phyloP scores from a whole-genome alignment of 805 yeast genomes.

The Teunomyces stri region DNA sequence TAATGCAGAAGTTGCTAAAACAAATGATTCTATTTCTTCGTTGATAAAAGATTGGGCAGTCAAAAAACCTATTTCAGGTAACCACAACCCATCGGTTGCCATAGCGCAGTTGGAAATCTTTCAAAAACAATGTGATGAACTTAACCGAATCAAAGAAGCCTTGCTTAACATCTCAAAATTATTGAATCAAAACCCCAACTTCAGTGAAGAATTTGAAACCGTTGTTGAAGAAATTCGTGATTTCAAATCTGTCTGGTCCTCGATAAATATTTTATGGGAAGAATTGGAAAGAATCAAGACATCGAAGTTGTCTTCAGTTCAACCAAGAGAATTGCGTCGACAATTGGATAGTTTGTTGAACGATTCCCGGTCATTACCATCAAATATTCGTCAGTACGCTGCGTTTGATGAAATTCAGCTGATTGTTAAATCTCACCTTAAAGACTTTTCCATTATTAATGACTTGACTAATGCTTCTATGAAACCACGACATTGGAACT shows the following conservation, averaged over 20 bases:
- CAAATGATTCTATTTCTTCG: constrained; percentile 28
- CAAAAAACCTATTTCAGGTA: constrained; percentile 46
- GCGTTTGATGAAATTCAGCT: constrained; percentile 63
- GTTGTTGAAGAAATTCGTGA: constrained; percentile 52
- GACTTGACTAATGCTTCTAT: constrained; percentile 57
- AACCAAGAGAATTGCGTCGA: constrained; percentile 43
- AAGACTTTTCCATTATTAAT: constrained; percentile 35
- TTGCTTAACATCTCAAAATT: constrained; percentile 18
- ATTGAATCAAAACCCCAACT: constrained; percentile 31
- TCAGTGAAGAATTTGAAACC: constrained; percentile 24
- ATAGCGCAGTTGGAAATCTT: constrained; percentile 32
- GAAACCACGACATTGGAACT: constrained; percentile 66
- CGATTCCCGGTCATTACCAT: constrained; percentile 51
- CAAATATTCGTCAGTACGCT: constrained; percentile 59
- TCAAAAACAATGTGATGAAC: constrained; percentile 13
- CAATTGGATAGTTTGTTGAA: constrained; percentile 51
- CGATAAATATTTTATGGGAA: constrained; percentile 52
- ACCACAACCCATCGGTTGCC: constrained; percentile 43
- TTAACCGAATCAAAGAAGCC: constrained; percentile 15
- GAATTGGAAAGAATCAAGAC: constrained; percentile 42
- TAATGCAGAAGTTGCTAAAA: constrained; percentile 35
- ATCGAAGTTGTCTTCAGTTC: constrained; percentile 49
- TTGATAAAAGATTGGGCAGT: constrained; percentile 47
- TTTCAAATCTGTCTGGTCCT: constrained; percentile 60
- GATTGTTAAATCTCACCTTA: constrained; percentile 39